Conservation (phyloP, 73 alveolate genomes). For the Paramecium sexaurelia region DNA sequence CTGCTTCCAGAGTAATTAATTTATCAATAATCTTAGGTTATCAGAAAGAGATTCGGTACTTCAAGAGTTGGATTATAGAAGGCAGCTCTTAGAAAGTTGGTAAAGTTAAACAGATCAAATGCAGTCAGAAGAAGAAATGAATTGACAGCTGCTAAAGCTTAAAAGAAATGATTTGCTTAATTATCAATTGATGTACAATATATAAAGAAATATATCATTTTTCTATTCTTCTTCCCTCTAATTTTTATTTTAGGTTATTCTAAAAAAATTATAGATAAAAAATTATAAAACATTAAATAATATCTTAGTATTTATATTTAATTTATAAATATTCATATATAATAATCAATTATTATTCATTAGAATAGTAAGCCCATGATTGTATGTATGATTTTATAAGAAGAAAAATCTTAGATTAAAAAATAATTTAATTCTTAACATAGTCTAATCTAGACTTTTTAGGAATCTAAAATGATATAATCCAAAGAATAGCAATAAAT, state of each 20-base stretch:
- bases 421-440: too few relatives aligned
- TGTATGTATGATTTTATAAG: too few relatives aligned
- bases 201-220: background rate
- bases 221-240: background rate
- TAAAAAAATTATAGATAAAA: background rate
- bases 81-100: constrained; percentile 40
- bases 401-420: too few relatives aligned
- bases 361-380: too few relatives aligned
- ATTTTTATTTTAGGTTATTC: background rate
- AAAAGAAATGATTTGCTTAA: constrained; percentile 49
- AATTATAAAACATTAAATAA: background rate
- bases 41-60: constrained; percentile 55
- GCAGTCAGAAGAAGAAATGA: constrained; percentile 51
- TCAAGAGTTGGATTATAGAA: background rate
- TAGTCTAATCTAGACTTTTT: too few relatives aligned
- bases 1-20: constrained; percentile 40
- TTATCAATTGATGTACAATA: constrained; percentile 34
- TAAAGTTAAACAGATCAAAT: constrained; percentile 31
- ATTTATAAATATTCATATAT: too few relatives aligned
- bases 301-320: background rate
- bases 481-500: too few relatives aligned
- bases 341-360: too few relatives aligned
- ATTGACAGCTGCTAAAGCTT: constrained; percentile 31
- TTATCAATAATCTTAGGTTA: background rate
- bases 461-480: too few relatives aligned